Conservation (phyloP, 331 rosid species). For the Acacia concinna region DNA sequence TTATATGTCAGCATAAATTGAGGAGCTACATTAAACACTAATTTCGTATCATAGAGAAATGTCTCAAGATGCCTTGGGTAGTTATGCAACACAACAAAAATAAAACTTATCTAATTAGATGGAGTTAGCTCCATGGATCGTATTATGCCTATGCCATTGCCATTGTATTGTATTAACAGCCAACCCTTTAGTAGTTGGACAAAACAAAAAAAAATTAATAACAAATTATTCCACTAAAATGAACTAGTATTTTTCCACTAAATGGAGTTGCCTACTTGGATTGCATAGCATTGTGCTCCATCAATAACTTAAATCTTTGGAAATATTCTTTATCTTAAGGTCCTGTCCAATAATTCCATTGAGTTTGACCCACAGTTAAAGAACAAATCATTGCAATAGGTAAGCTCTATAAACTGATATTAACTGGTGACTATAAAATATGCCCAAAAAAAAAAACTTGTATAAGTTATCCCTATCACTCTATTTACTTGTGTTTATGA, state of each 20-base stretch:
- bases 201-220: background rate
- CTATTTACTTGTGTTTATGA: background rate
- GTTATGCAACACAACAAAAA: background rate
- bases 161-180: background rate
- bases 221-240: background rate
- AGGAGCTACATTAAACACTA: background rate
- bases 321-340: background rate
- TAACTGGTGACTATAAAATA: background rate
- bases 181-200: background rate
- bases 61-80: background rate
- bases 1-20: background rate
- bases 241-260: background rate
- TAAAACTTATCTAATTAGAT: background rate
- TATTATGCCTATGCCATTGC: too few relatives aligned
- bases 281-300: background rate
- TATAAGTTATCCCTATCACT: background rate
- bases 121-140: background rate
- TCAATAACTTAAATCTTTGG: background rate
- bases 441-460: background rate
- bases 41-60: too few relatives aligned
- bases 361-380: background rate
- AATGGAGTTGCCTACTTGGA: background rate
- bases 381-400: background rate
- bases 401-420: too few relatives aligned
- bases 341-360: background rate